Evolutionary conservation across 2,329 filamentous ascomycete genomes (phyloP).

Genomic region (Daldinia sp.): DNA sequence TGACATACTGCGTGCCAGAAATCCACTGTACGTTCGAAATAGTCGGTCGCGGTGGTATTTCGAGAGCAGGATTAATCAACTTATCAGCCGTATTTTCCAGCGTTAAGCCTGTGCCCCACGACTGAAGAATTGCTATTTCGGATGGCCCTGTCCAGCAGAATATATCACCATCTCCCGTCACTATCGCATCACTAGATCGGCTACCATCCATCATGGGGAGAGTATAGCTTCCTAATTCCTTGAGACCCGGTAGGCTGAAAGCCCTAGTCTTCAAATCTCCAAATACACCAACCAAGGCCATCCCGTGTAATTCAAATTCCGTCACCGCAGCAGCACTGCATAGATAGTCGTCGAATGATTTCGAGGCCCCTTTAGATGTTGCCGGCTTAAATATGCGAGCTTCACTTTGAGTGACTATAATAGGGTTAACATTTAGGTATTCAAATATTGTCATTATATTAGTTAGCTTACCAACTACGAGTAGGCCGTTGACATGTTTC

Average conservation of each 20-base stretch:
- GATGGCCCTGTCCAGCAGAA: slow-evolving; percentile 89
- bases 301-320: slow-evolving; percentile 76
- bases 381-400: slow-evolving; percentile 90
- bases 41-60: slow-evolving; percentile 82
- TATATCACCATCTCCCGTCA: slow-evolving; percentile 82
- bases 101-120: slow-evolving; percentile 78
- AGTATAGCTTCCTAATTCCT: slow-evolving; percentile 76
- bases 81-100: slow-evolving; percentile 73
- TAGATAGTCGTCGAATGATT: slow-evolving; percentile 82
- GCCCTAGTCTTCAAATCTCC: slow-evolving; percentile 81
- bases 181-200: slow-evolving; percentile 72
- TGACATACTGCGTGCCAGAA: slow-evolving; percentile 90
- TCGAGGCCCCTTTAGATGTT: slow-evolving; percentile 87
- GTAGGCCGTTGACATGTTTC: slow-evolving; percentile 76
- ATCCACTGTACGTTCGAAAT: slow-evolving; percentile 98
- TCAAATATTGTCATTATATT: neutral
- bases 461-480: slow-evolving; percentile 71
- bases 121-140: slow-evolving; percentile 82
- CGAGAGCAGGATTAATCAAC: slow-evolving; percentile 78
- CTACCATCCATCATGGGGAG: slow-evolving; percentile 77
- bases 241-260: slow-evolving; percentile 86
- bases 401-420: slow-evolving; percentile 70
- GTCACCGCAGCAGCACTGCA: slow-evolving; percentile 84
- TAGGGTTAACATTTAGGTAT: slow-evolving; percentile 41
- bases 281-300: slow-evolving; percentile 84